Evolutionary conservation across 805 yeast genomes (phyloP).

Genomic region (Wickerhamomyces bisporus): DNA sequence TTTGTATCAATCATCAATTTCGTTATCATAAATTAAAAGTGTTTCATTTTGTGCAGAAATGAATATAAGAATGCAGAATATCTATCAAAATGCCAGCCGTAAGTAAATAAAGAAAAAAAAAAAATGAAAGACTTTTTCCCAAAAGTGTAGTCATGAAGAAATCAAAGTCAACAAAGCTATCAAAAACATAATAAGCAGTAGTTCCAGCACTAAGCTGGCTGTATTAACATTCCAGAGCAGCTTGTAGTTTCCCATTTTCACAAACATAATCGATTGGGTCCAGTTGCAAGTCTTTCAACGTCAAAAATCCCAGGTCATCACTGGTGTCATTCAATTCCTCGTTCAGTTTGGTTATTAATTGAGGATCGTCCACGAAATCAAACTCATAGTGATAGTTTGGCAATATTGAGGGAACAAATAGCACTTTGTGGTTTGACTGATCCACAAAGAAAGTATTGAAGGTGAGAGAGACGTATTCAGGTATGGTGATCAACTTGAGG

Average conservation of each 20-base stretch:
- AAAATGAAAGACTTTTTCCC: too few relatives aligned
- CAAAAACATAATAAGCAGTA: background rate
- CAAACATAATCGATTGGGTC: constrained; percentile 30
- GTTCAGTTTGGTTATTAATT: constrained; percentile 4
- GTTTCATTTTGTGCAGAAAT: too few relatives aligned
- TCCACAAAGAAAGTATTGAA: constrained; percentile 18
- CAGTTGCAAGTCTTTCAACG: constrained; percentile 28
- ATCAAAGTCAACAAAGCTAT: too few relatives aligned
- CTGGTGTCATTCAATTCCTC: constrained; percentile 11
- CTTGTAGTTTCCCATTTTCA: constrained; percentile 16
- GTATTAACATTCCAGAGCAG: constrained; percentile 8
- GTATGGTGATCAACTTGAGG: constrained; percentile 17
- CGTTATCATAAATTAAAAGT: too few relatives aligned
- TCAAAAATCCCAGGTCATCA: constrained; percentile 15
- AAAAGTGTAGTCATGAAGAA: too few relatives aligned
- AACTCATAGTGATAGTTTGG: constrained; percentile 21
- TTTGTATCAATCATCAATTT: too few relatives aligned
- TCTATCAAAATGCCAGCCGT: too few relatives aligned
- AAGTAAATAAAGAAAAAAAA: too few relatives aligned
- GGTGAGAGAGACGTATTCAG: constrained; percentile 22
- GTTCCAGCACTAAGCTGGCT: background rate
- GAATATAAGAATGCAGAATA: too few relatives aligned
- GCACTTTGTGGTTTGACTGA: constrained; percentile 12
- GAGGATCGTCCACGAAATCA: constrained; percentile 12
- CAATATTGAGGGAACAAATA: constrained; percentile 20